A percentile compares a stretch with the other conserved stretches of the same genome.
These are phyloP conservation scores for Amauroascus verrucosus DNA, from an alignment of 2,329 filamentous ascomycete species.

Conservation along the genomic window DNA sequence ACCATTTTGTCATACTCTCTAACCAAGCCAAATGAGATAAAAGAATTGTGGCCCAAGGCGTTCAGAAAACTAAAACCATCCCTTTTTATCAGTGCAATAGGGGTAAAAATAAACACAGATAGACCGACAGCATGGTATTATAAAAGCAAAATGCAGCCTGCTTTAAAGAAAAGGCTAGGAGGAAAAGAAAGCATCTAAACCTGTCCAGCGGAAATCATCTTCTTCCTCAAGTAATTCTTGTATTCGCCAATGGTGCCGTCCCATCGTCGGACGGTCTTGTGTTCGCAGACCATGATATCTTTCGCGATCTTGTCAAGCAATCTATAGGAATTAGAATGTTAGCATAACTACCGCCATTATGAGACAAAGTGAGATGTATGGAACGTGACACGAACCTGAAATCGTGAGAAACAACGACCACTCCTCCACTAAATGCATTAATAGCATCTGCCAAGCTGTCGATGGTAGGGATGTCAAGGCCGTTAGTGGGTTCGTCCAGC, in stretches of 20 bases:
- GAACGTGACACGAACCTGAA: slow-evolving; percentile 61
- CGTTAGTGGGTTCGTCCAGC: slow-evolving; percentile 98
- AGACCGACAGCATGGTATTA: slow-evolving; percentile 6
- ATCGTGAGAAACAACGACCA: slow-evolving; percentile 96
- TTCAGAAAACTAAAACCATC: background rate
- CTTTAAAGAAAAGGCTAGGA: background rate
- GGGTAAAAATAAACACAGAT: no score
- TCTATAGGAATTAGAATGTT: slow-evolving; percentile 40
- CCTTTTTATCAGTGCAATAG: slow-evolving; percentile 7
- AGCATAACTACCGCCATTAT: slow-evolving; percentile 7
- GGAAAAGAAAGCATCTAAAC: slow-evolving; percentile 47
- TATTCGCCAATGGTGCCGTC: slow-evolving; percentile 82
- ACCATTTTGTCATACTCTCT: slow-evolving; percentile 4
- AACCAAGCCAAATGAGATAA: slow-evolving; percentile 3
- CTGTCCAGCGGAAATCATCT: slow-evolving; percentile 84
- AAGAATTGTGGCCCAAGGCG: background rate
- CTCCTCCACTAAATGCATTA: slow-evolving; percentile 90
- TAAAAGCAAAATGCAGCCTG: background rate
- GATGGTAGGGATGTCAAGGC: slow-evolving; percentile 96
- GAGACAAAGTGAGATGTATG: background rate
- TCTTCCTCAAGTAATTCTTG: slow-evolving; percentile 98
- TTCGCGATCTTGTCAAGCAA: slow-evolving; percentile 99
- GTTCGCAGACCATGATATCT: slow-evolving; percentile 98
- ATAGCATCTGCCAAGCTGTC: slow-evolving; percentile 96
- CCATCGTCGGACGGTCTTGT: slow-evolving; percentile 88